Conservation (phyloP, 75 land plant genomes). For the Larix kaempferi region DNA sequence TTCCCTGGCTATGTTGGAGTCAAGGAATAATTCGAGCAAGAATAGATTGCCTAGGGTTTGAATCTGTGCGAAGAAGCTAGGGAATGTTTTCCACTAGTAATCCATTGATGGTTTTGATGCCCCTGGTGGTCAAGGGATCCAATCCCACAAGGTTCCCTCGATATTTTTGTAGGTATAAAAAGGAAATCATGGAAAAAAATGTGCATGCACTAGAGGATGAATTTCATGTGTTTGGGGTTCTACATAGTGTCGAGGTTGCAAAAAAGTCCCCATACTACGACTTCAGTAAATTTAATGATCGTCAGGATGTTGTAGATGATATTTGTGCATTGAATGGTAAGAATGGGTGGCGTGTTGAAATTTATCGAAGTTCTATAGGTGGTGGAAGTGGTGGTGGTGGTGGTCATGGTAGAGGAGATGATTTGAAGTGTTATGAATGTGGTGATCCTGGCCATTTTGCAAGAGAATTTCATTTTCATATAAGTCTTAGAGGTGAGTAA, state of each 20-base stretch:
- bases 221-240: neutral
- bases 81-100: neutral
- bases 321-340: no score
- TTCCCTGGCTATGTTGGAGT: no score
- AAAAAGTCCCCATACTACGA: no score
- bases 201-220: no score
- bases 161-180: no score
- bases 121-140: no score
- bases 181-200: no score
- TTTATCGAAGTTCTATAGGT: constrained; percentile 74
- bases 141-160: neutral
- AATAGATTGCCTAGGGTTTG: neutral
- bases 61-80: neutral
- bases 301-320: no score
- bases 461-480: constrained; percentile 88
- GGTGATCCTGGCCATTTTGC: constrained; percentile 99
- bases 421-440: constrained; percentile 97
- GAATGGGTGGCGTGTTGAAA: constrained; percentile 98
- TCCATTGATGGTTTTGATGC: neutral
- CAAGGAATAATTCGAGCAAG: neutral
- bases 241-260: constrained; percentile 1
- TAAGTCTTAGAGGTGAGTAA: constrained; percentile 74
- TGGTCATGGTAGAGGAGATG: constrained; percentile 73
- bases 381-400: constrained; percentile 67
- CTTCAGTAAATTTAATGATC: no score